Base-by-base conservation (phyloP, 495 filamentous ascomycete genomes). In the Xylaria telfairii region DNA sequence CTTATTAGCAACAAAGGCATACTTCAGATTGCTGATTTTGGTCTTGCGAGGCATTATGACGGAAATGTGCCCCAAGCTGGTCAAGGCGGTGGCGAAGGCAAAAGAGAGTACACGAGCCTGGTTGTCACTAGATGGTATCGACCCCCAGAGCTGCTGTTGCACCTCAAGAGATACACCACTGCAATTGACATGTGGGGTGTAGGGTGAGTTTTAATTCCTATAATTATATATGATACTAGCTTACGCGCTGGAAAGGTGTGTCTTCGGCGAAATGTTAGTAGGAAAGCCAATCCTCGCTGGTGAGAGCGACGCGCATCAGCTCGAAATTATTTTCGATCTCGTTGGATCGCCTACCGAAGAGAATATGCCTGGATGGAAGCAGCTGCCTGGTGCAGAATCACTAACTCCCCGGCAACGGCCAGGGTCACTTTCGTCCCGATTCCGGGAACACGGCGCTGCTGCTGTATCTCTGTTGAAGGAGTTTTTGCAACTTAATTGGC, bases 111-210 rank as follows among this genome's bases (percentile, higher is more conserved):
- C 81, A 99, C 96, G 10, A 92, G 90, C 34, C 84, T 98, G 24
- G 96, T 99, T 34, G 96, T 99, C 21, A 99, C 96, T 46, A 84
- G 96, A 67, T 99, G 96, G 96, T 99, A 99, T 76, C 87, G 96
- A 34, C 96, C 96, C 69, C 96, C 96, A 15, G 96, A 99, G 84
- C 86, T 99, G 10, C 84, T 99, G 28, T 84, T 99, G 44, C 91
- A 93, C 59, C 86, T 98, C 13, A 90, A 92, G 71, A 86, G 86
- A 68, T 99, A 99, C 77, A 99, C 96, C 41, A 92, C 96, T 28
- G 94, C 96, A 4, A 97, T 99, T 78, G 96, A 99, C 81, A 87
- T 98, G 85, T 99, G 96, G 96, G 96, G 96, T 76, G 95, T 97
- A 74, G 95, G 95, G 92, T 95, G 86, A 83, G 85, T 65, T 65